Evolutionary conservation across 1,139 yeast species (phyloP), one percentile per base, ranked within the genome.

Genomic region (Torulaspora pretoriensis): DNA sequence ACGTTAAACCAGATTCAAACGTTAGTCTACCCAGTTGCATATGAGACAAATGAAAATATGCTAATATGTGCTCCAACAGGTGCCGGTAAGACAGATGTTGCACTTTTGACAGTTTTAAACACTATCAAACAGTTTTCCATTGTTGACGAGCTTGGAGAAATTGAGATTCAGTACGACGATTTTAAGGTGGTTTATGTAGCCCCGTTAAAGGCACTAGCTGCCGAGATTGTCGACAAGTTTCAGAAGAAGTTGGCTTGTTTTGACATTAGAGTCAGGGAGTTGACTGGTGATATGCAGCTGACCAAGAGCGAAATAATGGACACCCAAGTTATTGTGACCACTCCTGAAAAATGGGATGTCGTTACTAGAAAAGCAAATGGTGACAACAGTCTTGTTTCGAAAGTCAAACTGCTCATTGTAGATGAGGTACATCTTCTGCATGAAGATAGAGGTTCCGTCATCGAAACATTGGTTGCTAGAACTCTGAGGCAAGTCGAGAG

Each of bases 271-370:
- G 97, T 92, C 0, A 72, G 94, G 37, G 98, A 92, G 63, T 72
- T 92, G 51, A 92, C 98, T 2, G 98, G 98, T 60, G 98, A 92
- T 68, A 92, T 94, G 95, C 97, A 92, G 60, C 69, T 94, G 42
- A 85, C 96, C 0, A 79, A 82, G 55, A 77, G 81, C 10, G 97
- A 92, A 64, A 88, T 92, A 30, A 67, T 81, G 59, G 77, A 78
- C 1, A 92, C 97, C 1, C 98, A 92, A 63, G 75, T 92, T 34
- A 86, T 92, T 55, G 97, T 92, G 6, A 92, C 97, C 0, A 92
- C 98, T 0, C 98, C 98, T 0, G 98, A 92, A 64, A 92, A 92
- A 67, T 92, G 99, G 99, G 99, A 92, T 70, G 97, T 92, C 8
- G 97, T 92, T 1, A 92, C 98, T 0, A 77, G 98, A 63, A 92